A percentile compares a stretch with the other conserved stretches of the same genome.
Evolutionary conservation across 495 filamentous ascomycete species (phyloP).

Genomic region (Trichoderma virens): DNA sequence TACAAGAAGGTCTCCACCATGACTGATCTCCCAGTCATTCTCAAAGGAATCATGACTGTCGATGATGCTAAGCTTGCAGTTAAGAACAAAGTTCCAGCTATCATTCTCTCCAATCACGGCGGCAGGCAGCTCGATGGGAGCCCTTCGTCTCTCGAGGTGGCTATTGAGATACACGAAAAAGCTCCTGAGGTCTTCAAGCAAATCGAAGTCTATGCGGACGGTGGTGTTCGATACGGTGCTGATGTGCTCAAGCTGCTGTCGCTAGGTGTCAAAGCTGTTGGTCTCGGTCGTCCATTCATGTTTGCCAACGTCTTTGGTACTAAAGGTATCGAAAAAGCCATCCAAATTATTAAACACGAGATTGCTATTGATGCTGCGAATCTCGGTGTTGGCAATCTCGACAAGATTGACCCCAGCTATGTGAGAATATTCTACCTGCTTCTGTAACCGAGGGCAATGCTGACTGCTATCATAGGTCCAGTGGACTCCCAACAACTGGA

Average conservation of each 20-base stretch:
- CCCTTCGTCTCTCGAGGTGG: conserved; percentile 16
- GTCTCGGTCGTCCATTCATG: conserved; percentile 37
- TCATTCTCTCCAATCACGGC: conserved; percentile 38
- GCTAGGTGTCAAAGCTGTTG: conserved; percentile 38
- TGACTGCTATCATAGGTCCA: no score
- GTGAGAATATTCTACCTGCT: no score
- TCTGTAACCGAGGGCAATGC: background rate
- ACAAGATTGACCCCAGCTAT: conserved; percentile 22
- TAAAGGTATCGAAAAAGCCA: conserved; percentile 26
- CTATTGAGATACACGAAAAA: conserved; percentile 28
- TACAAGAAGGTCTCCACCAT: conserved; percentile 24
- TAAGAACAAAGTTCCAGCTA: conserved; percentile 20
- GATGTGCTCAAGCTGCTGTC: conserved; percentile 39
- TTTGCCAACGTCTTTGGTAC: conserved; percentile 35
- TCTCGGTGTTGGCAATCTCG: conserved; percentile 29
- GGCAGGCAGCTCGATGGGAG: conserved; percentile 33
- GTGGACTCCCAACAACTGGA: no score
- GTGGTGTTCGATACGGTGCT: conserved; percentile 37
- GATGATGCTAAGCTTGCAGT: conserved; percentile 32
- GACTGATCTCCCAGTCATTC: conserved; percentile 30
- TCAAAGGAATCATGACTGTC: conserved; percentile 37
- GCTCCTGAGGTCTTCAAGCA: conserved; percentile 31
- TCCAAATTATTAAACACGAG: conserved; percentile 30
- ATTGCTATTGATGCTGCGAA: conserved; percentile 31
- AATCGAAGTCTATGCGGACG: conserved; percentile 36